These are phyloP conservation scores for Lanzia echinophila DNA, from an alignment of 2,329 filamentous ascomycete genomes.

Conservation along the genomic window DNA sequence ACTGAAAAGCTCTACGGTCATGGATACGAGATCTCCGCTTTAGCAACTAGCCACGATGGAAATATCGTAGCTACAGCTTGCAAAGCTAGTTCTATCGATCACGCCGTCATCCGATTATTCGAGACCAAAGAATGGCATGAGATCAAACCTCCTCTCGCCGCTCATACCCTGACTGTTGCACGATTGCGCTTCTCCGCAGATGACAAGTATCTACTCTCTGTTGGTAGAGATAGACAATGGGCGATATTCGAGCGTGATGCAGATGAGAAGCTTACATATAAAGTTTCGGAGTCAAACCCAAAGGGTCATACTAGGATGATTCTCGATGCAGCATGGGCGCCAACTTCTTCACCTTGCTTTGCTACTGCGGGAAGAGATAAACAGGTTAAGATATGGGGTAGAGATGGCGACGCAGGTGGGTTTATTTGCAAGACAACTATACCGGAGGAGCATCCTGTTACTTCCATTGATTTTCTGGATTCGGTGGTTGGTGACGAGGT, in stretches of 20 bases:
- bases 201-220: constrained; percentile 71
- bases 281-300: constrained; percentile 56
- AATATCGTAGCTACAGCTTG: constrained; percentile 82
- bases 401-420: constrained; percentile 26
- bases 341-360: constrained; percentile 47
- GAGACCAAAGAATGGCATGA: constrained; percentile 85
- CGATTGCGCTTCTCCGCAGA: constrained; percentile 72
- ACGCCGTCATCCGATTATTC: constrained; percentile 89
- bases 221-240: constrained; percentile 90
- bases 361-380: constrained; percentile 90
- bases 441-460: constrained; percentile 54
- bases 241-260: constrained; percentile 60
- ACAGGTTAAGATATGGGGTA: constrained; percentile 64
- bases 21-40: constrained; percentile 89
- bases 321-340: constrained; percentile 78
- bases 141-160: constrained; percentile 72
- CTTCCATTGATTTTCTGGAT: constrained; percentile 61
- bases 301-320: constrained; percentile 94
- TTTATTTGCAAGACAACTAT: constrained; percentile 39
- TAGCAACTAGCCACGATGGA: constrained; percentile 71
- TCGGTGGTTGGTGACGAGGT: constrained; percentile 22
- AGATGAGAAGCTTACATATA: constrained; percentile 40
- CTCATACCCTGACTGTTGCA: constrained; percentile 81
- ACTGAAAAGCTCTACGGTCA: constrained; percentile 96
- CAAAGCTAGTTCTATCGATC: constrained; percentile 84